Conservation (phyloP, 2,329 filamentous ascomycete genomes). For the Sarocladium brachiariae region DNA sequence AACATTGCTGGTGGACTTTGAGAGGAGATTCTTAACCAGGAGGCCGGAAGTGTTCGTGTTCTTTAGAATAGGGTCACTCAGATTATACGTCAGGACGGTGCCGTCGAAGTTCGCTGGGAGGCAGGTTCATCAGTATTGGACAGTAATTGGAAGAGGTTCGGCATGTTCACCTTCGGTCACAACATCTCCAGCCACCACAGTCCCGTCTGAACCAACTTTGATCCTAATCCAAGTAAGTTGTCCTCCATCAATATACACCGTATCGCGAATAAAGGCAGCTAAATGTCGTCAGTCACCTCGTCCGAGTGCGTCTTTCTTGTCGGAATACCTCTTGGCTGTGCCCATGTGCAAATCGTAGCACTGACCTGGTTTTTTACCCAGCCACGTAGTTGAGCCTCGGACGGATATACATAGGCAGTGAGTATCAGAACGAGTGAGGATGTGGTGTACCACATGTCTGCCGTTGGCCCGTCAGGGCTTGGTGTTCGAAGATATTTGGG, state of each 20-base stretch:
- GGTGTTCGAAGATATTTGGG: no score
- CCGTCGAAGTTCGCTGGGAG: slow-evolving; percentile 43
- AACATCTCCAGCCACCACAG: no score
- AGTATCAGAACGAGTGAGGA: not conserved
- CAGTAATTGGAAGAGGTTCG: no score
- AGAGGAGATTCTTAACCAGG: slow-evolving; percentile 34
- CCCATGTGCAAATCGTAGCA: slow-evolving; percentile 54
- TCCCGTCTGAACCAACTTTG: slow-evolving; percentile 41
- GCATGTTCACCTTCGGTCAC: no score
- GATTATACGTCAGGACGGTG: slow-evolving; percentile 49
- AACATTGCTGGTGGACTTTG: slow-evolving; percentile 45
- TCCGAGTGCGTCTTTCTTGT: no score
- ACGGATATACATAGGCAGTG: slow-evolving; percentile 12
- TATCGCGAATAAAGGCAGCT: slow-evolving; percentile 55
- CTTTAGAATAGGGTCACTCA: slow-evolving; percentile 49
- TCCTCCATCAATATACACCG: slow-evolving; percentile 60
- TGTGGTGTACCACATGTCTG: no score
- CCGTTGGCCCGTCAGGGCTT: no score
- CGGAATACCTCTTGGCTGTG: slow-evolving; percentile 34
- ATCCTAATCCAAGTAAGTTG: slow-evolving; percentile 45
- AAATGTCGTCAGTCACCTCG: slow-evolving; percentile 2
- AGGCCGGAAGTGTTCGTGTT: slow-evolving; percentile 45
- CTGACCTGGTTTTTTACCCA: slow-evolving; percentile 49
- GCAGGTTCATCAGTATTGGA: not conserved
- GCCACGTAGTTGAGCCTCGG: slow-evolving; percentile 33